phyloP scores from a whole-genome alignment of 768 basidiomycete genomes.

The Tulasnella sp. region DNA sequence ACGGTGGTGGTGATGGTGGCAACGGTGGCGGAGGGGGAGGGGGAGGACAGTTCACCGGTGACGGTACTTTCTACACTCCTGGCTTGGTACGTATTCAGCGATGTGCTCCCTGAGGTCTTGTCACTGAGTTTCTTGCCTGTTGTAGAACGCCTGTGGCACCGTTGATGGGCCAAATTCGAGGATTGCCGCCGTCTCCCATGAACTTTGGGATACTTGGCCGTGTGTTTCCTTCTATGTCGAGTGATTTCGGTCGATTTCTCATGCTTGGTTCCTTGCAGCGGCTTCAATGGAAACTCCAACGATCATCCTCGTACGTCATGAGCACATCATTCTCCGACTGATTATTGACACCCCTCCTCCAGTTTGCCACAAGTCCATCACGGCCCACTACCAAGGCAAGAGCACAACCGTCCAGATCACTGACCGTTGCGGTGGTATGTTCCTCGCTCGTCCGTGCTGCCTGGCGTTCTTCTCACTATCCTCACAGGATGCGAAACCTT shows the following conservation, averaged over 20 bases:
- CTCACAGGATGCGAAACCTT: neutral
- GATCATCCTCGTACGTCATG: neutral
- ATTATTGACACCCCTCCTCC: neutral
- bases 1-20: too few relatives aligned
- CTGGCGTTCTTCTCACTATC: neutral
- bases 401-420: neutral
- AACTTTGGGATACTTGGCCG: neutral
- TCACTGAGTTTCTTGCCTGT: neutral
- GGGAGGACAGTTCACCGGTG: neutral
- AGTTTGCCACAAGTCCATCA: neutral
- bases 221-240: neutral
- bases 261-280: neutral
- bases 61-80: neutral
- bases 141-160: conserved; percentile 8
- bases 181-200: neutral
- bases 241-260: neutral
- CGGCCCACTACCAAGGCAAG: neutral
- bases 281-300: neutral
- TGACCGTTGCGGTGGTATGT: neutral
- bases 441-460: neutral
- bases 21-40: neutral
- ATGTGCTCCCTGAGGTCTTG: too few relatives aligned
- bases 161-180: neutral
- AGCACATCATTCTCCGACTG: neutral
- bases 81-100: neutral